Conservation (phyloP, 257 asterid genomes). For the Craterostigma plantagineum region DNA sequence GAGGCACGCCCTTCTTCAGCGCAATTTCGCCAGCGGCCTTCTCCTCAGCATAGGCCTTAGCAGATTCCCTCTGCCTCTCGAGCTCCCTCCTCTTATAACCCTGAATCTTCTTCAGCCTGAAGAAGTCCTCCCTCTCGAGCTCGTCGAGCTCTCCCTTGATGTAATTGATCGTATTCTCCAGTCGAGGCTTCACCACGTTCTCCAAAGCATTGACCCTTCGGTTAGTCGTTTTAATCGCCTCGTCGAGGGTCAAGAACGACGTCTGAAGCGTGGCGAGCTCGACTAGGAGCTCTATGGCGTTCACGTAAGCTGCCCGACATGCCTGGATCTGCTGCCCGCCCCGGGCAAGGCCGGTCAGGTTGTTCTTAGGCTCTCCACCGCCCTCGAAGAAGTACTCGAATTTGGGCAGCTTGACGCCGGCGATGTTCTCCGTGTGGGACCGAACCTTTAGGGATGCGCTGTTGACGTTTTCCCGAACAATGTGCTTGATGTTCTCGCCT, state of each 20-base stretch:
- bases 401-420: conserved; percentile 41
- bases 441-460: conserved; percentile 16
- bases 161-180: conserved; percentile 34
- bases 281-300: conserved; percentile 30
- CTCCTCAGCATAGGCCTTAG: conserved; percentile 8
- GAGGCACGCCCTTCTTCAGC: background rate
- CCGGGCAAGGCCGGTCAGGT: conserved; percentile 35
- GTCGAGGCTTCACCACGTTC: conserved; percentile 35
- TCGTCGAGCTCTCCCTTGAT: conserved; percentile 23
- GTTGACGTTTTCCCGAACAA: conserved; percentile 24
- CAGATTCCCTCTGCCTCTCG: conserved; percentile 27
- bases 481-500: conserved; percentile 7
- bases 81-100: conserved; percentile 13
- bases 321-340: conserved; percentile 44
- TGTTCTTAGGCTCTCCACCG: conserved; percentile 26
- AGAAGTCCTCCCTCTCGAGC: conserved; percentile 17
- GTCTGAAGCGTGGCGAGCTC: conserved; percentile 6
- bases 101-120: conserved; percentile 16
- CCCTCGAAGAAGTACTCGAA: conserved; percentile 21
- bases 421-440: conserved; percentile 29
- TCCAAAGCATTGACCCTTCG: conserved; percentile 45
- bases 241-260: conserved; percentile 27
- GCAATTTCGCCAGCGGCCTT: background rate
- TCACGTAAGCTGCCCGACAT: conserved; percentile 28
- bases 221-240: conserved; percentile 47